Base-by-base conservation (phyloP, 768 basidiomycete species). In the Termitomyces sp. region DNA sequence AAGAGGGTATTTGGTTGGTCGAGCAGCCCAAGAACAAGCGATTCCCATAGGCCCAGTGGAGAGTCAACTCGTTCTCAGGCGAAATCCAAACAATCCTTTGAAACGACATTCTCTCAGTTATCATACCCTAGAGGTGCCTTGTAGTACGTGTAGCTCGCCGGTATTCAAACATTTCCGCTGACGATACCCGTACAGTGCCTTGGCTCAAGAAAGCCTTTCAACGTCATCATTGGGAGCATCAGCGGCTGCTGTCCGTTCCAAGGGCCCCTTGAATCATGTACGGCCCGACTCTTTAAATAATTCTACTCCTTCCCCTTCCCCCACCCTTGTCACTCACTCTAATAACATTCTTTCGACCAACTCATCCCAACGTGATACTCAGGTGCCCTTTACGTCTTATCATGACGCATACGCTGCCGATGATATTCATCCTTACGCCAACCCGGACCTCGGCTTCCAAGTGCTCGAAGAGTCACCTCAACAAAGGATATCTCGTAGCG, bases 371-470 rank as follows among this genome's bases (percentile, higher is more conserved):
- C 47, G 34, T 36, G 57, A 51, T 34, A 50, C 66, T 30, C 60
- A 57, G 12, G 58, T 59, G 46, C 57, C 65, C 9, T 33, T 57
- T 33, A 49, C 57, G 15, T 50, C 62, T 47, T 54, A 65, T 57
- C 42, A 49, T 60, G 59, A 57, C 51, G 66, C 67, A 63, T 70
- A 68, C 58, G 66, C 68, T 44, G 75, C 74, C 60, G 78, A 78
- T 61, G 75, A 68, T 41, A 66, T 80, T 41, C 91, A 93, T 73
- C 91, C 91, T 30, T 93, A 91, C 68, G 91, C 91, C 54, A 91
- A 92, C 65, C 89, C 90, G 8, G 87, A 91, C 61, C 74, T 89
- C 47, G 81, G 81, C 34, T 69, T 73, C 30, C 72, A 73, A 39
- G 69, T 74, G 51, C 68, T 76, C 56, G 64, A 75, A 47, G 74